phyloP scores from a whole-genome alignment of 164 flowering plant species.

The Tetrastigma voinierianum region DNA sequence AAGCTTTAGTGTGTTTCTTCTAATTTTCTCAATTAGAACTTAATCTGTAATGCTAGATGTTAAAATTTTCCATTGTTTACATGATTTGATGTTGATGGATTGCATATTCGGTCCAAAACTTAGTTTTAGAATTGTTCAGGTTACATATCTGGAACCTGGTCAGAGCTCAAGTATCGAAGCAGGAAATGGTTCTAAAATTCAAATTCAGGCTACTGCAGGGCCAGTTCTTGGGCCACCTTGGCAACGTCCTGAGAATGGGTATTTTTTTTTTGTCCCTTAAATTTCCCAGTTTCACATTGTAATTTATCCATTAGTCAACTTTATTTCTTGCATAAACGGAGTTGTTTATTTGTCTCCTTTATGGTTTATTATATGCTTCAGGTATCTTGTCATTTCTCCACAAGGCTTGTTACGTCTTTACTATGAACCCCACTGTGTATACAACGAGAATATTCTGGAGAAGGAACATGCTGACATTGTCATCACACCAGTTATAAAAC shows the following conservation, averaged over 20 bases:
- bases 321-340: not conserved
- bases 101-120: conserved; percentile 3
- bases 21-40: not conserved
- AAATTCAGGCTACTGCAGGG: conserved; percentile 73
- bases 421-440: conserved; percentile 93
- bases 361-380: conserved; percentile 22
- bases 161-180: conserved; percentile 58
- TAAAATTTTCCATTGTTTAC: not conserved
- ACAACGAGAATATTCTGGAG: conserved; percentile 46
- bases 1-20: not conserved
- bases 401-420: conserved; percentile 61
- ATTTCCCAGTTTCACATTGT: not conserved
- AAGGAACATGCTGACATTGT: conserved; percentile 75
- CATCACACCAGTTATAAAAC: conserved; percentile 91
- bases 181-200: conserved; percentile 49
- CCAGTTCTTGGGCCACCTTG: conserved; percentile 97
- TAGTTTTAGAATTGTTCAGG: conserved; percentile 42
- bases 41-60: not conserved
- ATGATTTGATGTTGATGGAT: not conserved
- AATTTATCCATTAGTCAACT: not conserved
- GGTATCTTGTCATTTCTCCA: conserved; percentile 62
- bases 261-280: conserved; percentile 8
- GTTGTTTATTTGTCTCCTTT: not conserved
- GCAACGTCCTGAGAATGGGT: conserved; percentile 98
- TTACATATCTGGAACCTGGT: conserved; percentile 84